Evolutionary conservation across 345 rosid species (phyloP), one percentile per base, ranked within the genome.

Genomic region (Aquilaria yunnanensis): DNA sequence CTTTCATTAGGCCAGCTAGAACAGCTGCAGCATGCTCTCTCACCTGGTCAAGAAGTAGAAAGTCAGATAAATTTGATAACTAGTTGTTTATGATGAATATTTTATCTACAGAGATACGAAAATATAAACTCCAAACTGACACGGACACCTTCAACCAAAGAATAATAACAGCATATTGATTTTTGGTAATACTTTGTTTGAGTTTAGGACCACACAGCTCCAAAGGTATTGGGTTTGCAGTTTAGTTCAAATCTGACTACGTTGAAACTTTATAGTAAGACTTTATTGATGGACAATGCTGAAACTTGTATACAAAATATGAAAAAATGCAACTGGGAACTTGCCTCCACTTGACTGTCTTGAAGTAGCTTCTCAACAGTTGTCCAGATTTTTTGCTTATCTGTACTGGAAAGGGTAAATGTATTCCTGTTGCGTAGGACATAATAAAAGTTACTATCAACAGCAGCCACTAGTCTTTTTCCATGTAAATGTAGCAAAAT

Each of bases 21-120:
- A 94, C 97, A 47, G 96, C 89, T 32, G 97, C 97, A 34, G 97
- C 96, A 75, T 90, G 99, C 85, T 94, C 99, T 63, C 99, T 88
- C 67, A 94, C 95, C 99, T 94, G 75, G 52, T 3, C 52, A 72
- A 68, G 33, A 63, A 64, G 63, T 3, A 53, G 46, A 53, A 37
- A 4, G 43, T 37, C 43, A 37, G 43, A 37, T 37, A 37, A 2
- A 37, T 37, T 37, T 37, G 8, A 4, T 37, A 37, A 37, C 43
- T 37, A 37, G 8, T 37, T 37, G 7, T 37, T 37, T 37, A 9
- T 37, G 43, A 37, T 37, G 7, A 37, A 37, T 37, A 4, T 5
- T 37, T 37, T 37, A 4, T 37, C 7, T 1, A 2, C 1, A 37
- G 8, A 37, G 8, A 37, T 37, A 37, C 9, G 43, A 2, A 37